phyloP scores from a whole-genome alignment of 495 filamentous ascomycete genomes.

The Tricharina praecox region DNA sequence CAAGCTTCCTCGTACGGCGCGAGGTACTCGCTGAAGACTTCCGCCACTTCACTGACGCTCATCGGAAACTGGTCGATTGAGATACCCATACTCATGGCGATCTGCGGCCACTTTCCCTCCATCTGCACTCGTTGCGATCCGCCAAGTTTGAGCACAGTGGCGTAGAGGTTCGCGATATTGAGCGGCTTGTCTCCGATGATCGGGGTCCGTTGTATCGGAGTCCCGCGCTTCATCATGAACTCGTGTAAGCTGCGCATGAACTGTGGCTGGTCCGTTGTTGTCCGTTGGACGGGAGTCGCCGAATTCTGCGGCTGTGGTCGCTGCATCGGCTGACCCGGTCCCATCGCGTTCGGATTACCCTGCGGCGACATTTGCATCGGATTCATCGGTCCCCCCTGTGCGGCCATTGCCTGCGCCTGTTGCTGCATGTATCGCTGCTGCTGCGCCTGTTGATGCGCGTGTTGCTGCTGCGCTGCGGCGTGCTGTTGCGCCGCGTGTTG shows the following conservation, averaged over 20 bases:
- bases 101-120: slow-evolving; percentile 50
- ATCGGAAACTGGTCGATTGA: slow-evolving; percentile 45
- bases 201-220: slow-evolving; percentile 54
- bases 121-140: slow-evolving; percentile 59
- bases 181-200: slow-evolving; percentile 51
- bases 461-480: slow-evolving; percentile 41
- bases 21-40: slow-evolving; percentile 58
- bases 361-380: slow-evolving; percentile 29
- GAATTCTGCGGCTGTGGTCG: background rate
- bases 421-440: slow-evolving; percentile 42
- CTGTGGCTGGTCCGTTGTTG: slow-evolving; percentile 40
- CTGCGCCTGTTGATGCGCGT: slow-evolving; percentile 33
- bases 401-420: slow-evolving; percentile 11
- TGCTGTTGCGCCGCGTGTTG: slow-evolving; percentile 38
- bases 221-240: slow-evolving; percentile 53
- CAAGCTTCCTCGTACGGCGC: slow-evolving; percentile 57
- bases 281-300: slow-evolving; percentile 11
- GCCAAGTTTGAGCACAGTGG: slow-evolving; percentile 53
- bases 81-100: slow-evolving; percentile 52
- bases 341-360: slow-evolving; percentile 20
- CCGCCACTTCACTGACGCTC: slow-evolving; percentile 50
- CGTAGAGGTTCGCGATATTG: slow-evolving; percentile 57
- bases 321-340: slow-evolving; percentile 4
- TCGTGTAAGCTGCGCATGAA: slow-evolving; percentile 56
- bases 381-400: slow-evolving; percentile 35